Conservation (phyloP, 306 rosid genomes). For the Quercus aquifolioides region DNA sequence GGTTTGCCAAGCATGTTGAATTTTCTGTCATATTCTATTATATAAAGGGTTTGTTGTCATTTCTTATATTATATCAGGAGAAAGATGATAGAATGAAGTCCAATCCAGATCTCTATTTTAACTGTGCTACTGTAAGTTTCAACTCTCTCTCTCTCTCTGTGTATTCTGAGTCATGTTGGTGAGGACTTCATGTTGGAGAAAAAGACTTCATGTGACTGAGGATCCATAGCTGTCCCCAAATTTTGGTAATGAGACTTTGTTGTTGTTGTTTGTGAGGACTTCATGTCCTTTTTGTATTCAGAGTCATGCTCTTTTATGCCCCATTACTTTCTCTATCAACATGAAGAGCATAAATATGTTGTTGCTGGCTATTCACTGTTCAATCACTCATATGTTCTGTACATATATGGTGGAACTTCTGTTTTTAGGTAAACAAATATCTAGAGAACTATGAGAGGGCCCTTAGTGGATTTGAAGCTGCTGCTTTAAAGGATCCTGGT, state of each 20-base stretch:
- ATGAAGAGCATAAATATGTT: background rate
- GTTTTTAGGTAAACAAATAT: constrained; percentile 73
- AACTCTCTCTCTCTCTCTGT: background rate
- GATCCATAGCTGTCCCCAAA: no score
- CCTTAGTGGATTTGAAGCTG: constrained; percentile 93
- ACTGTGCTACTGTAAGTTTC: constrained; percentile 77
- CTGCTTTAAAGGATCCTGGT: constrained; percentile 93
- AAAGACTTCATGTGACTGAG: no score
- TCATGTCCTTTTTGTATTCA: background rate
- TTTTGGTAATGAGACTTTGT: no score
- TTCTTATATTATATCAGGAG: constrained; percentile 52
- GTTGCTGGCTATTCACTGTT: background rate
- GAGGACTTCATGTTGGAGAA: background rate
- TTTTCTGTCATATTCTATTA: constrained; percentile 5
- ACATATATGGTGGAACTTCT: background rate
- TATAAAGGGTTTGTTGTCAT: constrained; percentile 4
- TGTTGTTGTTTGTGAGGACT: no score
- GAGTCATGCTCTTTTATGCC: background rate
- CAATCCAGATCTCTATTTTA: constrained; percentile 85
- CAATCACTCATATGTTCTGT: background rate
- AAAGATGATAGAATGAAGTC: constrained; percentile 86
- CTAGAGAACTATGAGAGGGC: constrained; percentile 93
- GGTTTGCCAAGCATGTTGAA: background rate
- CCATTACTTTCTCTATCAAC: background rate
- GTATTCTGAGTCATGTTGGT: background rate